These are phyloP conservation scores for Hippophae tibetana DNA, from an alignment of 306 rosid genomes.

Conservation along the genomic window DNA sequence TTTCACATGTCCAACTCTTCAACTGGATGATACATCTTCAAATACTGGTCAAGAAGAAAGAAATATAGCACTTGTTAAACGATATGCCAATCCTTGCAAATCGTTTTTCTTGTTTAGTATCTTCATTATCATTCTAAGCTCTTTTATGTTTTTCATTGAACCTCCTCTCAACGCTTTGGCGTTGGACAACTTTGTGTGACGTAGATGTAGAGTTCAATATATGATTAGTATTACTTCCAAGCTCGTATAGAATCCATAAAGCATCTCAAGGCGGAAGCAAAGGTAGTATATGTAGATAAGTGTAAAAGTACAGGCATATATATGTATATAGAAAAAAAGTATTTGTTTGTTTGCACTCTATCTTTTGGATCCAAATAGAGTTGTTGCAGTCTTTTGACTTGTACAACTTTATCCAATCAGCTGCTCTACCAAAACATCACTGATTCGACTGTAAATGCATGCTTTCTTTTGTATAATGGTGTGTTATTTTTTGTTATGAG, in stretches of 20 bases:
- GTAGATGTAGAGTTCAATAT: background rate
- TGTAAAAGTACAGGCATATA: background rate
- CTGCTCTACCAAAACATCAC: no score
- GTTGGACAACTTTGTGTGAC: conserved; percentile 19
- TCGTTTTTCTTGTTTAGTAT: conserved; percentile 48
- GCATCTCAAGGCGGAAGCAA: background rate
- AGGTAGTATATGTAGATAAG: background rate
- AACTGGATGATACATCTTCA: conserved; percentile 44
- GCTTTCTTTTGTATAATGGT: no score
- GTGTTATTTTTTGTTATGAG: no score
- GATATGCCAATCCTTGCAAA: conserved; percentile 53
- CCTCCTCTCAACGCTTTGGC: conserved; percentile 57
- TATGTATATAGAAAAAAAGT: no score
- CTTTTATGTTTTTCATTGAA: conserved; percentile 49
- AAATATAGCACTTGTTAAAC: conserved; percentile 41
- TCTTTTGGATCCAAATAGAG: background rate
- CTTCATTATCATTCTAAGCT: conserved; percentile 43
- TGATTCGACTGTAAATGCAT: no score
- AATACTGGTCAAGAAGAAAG: conserved; percentile 53
- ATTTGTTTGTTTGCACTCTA: background rate
- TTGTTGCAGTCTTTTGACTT: background rate
- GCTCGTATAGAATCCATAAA: background rate
- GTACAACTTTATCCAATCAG: no score
- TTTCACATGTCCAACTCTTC: conserved; percentile 50
- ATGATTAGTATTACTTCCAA: background rate